Base-by-base conservation (phyloP, 176 grass and related monocot species). In the Raddia guianensis region DNA sequence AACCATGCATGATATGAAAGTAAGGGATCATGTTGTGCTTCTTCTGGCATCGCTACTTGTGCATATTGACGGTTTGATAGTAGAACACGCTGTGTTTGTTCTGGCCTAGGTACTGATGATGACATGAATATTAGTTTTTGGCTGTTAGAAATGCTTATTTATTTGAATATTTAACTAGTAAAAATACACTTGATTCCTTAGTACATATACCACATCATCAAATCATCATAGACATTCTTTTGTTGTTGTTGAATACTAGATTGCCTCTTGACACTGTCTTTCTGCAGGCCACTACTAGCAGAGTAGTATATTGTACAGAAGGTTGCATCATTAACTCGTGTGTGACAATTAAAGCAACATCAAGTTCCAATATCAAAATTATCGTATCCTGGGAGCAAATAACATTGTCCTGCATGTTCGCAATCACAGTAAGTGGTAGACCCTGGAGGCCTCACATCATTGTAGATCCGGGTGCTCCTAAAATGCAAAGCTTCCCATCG, bases 191-290 rank as follows among this genome's bases (percentile, higher is more conserved):
- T 87, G 8, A 53, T 78, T 18, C 10, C 8, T 10, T 47, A 66
- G 10, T n/a, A 44, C 18, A 67, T 78, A 77, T 27, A 45, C 3
- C 10, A 78, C 43, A 78, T 67, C 42, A 15, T 33, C 10, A 78
- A 27, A 73, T 67, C 42, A 15, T 33, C 16, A 6, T 69, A 62
- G 37, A 18, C 66, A 2, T 27, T 14, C 49, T 35, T 49, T 68
- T 68, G 14, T 9, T 45, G 37, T 13, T 51, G 6, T 51, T 77
- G 18, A 72, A 5, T 27, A 27, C 27, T 1, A 27, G 27, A 27
- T 27, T 27, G 27, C 27, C 27, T 27, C 27, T 27, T 27, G 27
- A 40, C 37, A 49, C 21, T 66, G 49, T 46, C 27, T 50, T 73
- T 73, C 1, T 73, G 47, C 15, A 46, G 19, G 48, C 6, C 47